A percentile compares a stretch with the other conserved stretches of the same genome.
phyloP scores from a whole-genome alignment of 108 stramenopile genomes.

The Aurantiochytrium sp. region DNA sequence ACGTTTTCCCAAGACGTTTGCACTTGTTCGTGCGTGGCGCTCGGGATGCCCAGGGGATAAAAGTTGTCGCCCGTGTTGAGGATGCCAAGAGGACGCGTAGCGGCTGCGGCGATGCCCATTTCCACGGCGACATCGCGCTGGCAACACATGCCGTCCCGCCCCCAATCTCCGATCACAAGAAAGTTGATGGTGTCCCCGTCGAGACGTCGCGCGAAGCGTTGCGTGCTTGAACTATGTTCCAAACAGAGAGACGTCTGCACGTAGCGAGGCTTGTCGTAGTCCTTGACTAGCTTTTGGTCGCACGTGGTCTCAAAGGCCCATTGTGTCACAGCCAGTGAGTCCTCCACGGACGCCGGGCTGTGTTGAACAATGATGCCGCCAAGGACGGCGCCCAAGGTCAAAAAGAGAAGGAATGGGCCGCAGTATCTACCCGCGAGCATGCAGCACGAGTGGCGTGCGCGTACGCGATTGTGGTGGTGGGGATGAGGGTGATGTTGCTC shows the following conservation, averaged over 20 bases:
- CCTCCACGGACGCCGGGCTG: not conserved
- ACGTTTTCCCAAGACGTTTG: not conserved
- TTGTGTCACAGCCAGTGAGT: not conserved
- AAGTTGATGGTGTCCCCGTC: not conserved
- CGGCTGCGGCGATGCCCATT: not conserved
- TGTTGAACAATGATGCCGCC: not conserved
- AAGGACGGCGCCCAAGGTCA: not conserved
- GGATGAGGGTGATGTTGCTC: too few relatives aligned
- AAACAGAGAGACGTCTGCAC: not conserved
- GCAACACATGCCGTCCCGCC: not conserved
- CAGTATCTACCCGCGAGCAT: not conserved
- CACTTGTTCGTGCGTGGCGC: not conserved
- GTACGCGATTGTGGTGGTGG: not conserved
- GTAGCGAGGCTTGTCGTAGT: not conserved
- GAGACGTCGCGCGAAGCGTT: not conserved
- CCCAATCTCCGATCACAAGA: not conserved
- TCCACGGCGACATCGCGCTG: slow-evolving; percentile 11
- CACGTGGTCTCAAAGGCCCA: not conserved
- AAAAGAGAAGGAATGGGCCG: not conserved
- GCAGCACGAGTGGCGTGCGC: not conserved
- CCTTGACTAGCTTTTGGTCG: not conserved
- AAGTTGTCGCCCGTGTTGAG: slow-evolving; percentile 4
- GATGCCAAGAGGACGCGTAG: not conserved
- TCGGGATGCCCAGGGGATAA: not conserved
- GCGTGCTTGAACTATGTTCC: not conserved